Evolutionary conservation across 2,329 filamentous ascomycete species (phyloP), one percentile per base, ranked within the genome.

Genomic region (Sarocladium kiliense): DNA sequence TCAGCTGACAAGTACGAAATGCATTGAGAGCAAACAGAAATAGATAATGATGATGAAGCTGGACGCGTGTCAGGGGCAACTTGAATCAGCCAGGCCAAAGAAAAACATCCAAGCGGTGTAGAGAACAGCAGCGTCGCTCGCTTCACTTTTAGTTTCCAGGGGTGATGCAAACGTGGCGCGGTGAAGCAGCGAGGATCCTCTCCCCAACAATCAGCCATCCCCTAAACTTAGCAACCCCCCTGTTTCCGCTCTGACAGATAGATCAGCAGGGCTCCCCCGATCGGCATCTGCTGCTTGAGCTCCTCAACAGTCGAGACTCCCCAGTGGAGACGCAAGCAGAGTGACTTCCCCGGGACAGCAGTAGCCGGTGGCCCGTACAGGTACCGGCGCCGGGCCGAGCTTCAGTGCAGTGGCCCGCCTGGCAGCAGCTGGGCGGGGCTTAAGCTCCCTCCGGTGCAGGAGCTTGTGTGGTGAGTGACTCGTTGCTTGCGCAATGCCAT

Each of bases 301-400:
- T 44, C 41, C 41, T 44, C 41, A 44, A 44, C 41, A 44, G 41
- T 44, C 41, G 12, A 9, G 41, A 25, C 41, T 44, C 41, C 36
- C 36, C 12, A 32, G 30, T 32, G 30, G 30, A 32, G 30, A 32
- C 12, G 30, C n/a, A n/a, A n/a, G n/a, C n/a, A n/a, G n/a, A n/a
- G n/a, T n/a, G n/a, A 39, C 36, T 39, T 39, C 9, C 36, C 12
- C 36, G 9, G 36, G 36, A 16, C 36, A n/a, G 7, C 36, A 6
- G 36, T 39, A 19, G 36, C 36, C 18, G n/a, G 36, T 39, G 36
- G 16, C 9, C 36, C 36, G 36, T n/a, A 39, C 36, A 39, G 36
- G 36, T 39, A 39, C 36, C 36, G 36, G 36, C 36, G 36, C 36
- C 36, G 36, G 36, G 12, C 36, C 36, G 36, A 39, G 36, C 36